These are phyloP conservation scores for Gaertneriomyces sp. DNA, from an alignment of 192 early-diverging fungal species.

Conservation along the genomic window DNA sequence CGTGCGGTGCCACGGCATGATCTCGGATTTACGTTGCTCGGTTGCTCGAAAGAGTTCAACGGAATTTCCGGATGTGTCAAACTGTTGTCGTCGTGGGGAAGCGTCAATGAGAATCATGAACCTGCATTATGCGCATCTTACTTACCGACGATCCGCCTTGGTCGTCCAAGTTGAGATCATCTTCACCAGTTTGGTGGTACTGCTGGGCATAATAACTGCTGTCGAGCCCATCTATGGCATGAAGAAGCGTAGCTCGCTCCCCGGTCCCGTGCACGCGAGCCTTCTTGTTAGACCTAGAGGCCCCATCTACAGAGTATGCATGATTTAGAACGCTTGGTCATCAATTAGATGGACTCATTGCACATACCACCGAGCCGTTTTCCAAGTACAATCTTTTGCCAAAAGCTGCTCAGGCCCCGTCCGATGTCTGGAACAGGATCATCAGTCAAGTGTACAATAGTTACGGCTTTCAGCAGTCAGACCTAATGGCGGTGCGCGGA, in stretches of 20 bases:
- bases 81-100: neutral
- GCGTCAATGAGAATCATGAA: neutral
- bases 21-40: slow-evolving; percentile 25
- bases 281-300: neutral
- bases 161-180: neutral
- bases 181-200: neutral
- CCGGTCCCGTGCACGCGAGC: neutral
- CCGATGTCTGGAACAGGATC: neutral
- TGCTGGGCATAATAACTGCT: neutral
- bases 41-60: slow-evolving; percentile 18
- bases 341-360: neutral
- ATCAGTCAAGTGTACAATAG: neutral
- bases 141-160: neutral
- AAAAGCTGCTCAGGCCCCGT: slow-evolving; percentile 2
- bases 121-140: neutral
- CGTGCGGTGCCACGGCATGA: slow-evolving; percentile 24
- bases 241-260: neutral
- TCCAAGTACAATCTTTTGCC: neutral
- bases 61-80: too few species aligned
- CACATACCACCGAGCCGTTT: neutral
- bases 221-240: neutral
- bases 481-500: slow-evolving; percentile 12
- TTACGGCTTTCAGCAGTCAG: neutral
- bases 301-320: neutral
- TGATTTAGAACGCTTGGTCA: neutral